Evolutionary conservation across 106 monocot species (phyloP).

Genomic region (Dioscorea dumetorum): DNA sequence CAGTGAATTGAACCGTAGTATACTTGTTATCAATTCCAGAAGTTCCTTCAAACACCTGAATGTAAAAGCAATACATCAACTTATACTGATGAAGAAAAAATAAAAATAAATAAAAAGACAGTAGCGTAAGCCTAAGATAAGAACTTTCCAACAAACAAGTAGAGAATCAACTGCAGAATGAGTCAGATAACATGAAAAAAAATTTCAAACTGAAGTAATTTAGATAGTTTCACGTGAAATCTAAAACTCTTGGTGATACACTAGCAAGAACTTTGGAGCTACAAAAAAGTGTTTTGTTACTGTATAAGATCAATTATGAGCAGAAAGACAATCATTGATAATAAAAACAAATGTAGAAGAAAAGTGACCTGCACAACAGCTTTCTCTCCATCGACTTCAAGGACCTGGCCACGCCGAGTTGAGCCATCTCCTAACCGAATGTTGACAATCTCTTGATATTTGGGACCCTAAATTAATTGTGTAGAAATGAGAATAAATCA

Average conservation of each 20-base stretch:
- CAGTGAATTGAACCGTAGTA: slow-evolving; percentile 50
- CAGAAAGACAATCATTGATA: too few species aligned
- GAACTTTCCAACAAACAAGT: background rate
- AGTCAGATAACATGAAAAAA: too few species aligned
- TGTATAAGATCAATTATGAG: too few species aligned
- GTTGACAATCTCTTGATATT: slow-evolving; percentile 98
- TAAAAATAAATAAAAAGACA: background rate
- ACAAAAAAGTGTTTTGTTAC: too few species aligned
- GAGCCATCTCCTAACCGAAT: slow-evolving; percentile 96
- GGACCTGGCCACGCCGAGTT: slow-evolving; percentile 92
- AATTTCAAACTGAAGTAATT: too few species aligned
- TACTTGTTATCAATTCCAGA: slow-evolving; percentile 53
- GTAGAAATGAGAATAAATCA: background rate
- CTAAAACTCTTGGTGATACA: too few species aligned
- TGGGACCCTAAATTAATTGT: slow-evolving; percentile 56
- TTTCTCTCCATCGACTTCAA: slow-evolving; percentile 99
- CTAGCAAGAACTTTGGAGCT: too few species aligned
- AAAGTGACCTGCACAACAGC: slow-evolving; percentile 90
- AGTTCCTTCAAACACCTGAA: slow-evolving; percentile 52
- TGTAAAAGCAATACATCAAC: too few species aligned
- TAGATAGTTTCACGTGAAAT: too few species aligned
- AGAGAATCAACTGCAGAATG: background rate
- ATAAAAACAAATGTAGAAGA: too few species aligned
- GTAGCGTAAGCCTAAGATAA: background rate
- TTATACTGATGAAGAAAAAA: too few species aligned